phyloP scores from a whole-genome alignment of 352 stramenopile species.

The Globisporangium iwayamae region DNA sequence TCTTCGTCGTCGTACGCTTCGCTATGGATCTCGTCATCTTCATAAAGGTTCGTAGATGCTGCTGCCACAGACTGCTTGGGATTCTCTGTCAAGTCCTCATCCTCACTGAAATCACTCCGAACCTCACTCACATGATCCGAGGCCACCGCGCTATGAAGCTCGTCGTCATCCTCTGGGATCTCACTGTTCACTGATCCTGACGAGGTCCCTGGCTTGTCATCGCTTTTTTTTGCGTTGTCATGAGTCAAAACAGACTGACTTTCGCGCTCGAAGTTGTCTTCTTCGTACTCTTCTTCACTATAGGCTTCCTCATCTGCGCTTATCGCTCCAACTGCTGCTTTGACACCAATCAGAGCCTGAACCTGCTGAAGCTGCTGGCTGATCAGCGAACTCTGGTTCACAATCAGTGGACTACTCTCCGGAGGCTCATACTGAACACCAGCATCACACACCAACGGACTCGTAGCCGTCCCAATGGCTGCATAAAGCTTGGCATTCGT shows the following conservation, averaged over 20 bases:
- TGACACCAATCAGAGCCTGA: neutral
- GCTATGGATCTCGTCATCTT: slow-evolving; percentile 9
- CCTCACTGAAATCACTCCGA: slow-evolving; percentile 3
- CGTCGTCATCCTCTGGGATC: slow-evolving; percentile 6
- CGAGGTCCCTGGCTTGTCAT: neutral
- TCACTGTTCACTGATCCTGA: slow-evolving; percentile 1
- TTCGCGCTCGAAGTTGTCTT: slow-evolving; percentile 41
- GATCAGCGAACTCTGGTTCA: neutral
- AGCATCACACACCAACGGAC: slow-evolving; percentile 20
- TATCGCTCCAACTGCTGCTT: neutral
- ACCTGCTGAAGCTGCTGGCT: neutral
- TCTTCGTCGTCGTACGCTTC: neutral
- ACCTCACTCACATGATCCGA: slow-evolving; percentile 8
- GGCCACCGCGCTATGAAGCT: neutral
- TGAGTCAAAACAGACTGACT: slow-evolving; percentile 18
- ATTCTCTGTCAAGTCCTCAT: neutral
- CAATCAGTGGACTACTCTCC: neutral
- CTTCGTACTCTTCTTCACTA: slow-evolving; percentile 28
- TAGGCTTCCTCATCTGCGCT: slow-evolving; percentile 18
- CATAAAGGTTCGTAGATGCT: neutral
- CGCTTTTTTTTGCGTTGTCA: neutral
- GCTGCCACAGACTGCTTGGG: neutral
- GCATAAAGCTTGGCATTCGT: slow-evolving; percentile 37
- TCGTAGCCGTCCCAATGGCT: slow-evolving; percentile 30
- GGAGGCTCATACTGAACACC: slow-evolving; percentile 31